Evolutionary conservation across 306 rosid genomes (phyloP).

Genomic region (Abrus precatorius): DNA sequence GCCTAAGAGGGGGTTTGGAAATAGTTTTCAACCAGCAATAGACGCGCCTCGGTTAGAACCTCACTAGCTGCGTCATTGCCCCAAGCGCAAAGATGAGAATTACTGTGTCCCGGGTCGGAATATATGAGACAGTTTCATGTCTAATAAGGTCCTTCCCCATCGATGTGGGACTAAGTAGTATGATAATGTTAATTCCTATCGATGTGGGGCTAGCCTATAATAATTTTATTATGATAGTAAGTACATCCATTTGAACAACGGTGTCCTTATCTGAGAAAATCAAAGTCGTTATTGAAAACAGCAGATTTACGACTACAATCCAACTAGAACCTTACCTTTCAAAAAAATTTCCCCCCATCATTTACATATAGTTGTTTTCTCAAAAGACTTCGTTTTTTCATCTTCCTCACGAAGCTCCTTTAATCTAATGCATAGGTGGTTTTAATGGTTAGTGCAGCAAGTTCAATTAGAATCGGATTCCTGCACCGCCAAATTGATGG

Average conservation of each 20-base stretch:
- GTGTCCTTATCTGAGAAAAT: not conserved
- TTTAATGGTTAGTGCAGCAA: not conserved
- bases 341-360: not conserved
- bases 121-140: not conserved
- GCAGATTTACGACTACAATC: not conserved
- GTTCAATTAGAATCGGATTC: not conserved
- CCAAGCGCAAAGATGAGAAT: not conserved
- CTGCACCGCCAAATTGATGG: not conserved
- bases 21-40: conserved; percentile 20
- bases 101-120: fast-evolving
- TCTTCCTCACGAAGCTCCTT: not conserved
- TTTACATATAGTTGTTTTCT: too few species aligned
- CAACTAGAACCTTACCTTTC: not conserved
- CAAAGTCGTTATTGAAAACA: not conserved
- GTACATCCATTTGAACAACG: not conserved
- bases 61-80: conserved; percentile 15
- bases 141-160: not conserved
- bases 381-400: not conserved
- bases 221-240: too few species aligned
- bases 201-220: not conserved
- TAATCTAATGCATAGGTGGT: not conserved
- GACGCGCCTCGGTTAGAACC: conserved; percentile 12
- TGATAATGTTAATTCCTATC: not conserved
- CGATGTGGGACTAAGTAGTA: not conserved
- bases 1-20: conserved; percentile 13